Percentiles rank a stretch among this genome's conserved stretches.
Conservation (phyloP, 495 filamentous ascomycete genomes). For the Penicillium egyptiacum region DNA sequence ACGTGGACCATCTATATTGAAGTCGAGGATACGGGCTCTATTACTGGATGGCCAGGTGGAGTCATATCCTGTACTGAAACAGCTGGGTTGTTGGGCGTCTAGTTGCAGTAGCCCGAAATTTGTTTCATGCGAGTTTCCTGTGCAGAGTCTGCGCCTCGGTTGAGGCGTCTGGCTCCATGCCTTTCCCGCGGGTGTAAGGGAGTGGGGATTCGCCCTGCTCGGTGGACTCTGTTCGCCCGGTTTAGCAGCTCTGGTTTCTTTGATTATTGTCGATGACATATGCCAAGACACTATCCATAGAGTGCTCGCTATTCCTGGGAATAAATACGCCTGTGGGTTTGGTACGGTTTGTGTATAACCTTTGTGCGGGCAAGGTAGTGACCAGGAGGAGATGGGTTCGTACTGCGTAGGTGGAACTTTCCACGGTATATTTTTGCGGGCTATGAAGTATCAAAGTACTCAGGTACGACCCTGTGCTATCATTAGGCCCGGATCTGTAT, state of each 20-base stretch:
- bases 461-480: neutral
- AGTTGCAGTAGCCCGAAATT: neutral
- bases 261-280: neutral
- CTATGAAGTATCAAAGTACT: neutral
- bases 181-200: slow-evolving; percentile 1
- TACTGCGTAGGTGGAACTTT: neutral
- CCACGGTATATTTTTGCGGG: neutral
- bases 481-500: neutral
- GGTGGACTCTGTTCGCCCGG: neutral
- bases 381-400: neutral
- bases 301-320: neutral
- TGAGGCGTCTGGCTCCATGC: neutral
- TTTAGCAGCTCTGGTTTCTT: neutral
- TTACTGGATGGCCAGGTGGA: neutral
- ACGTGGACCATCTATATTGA: neutral
- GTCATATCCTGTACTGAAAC: neutral
- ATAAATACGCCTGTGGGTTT: neutral
- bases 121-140: neutral
- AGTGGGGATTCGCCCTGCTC: neutral
- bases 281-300: neutral
- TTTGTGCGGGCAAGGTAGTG: neutral
- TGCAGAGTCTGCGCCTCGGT: neutral
- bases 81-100: neutral
- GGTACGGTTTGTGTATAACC: neutral
- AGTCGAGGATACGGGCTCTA: neutral